Evolutionary conservation across 768 basidiomycete genomes (phyloP), one percentile per base, ranked within the genome.

Genomic region (button mushroom (Agaricus bisporus)): DNA sequence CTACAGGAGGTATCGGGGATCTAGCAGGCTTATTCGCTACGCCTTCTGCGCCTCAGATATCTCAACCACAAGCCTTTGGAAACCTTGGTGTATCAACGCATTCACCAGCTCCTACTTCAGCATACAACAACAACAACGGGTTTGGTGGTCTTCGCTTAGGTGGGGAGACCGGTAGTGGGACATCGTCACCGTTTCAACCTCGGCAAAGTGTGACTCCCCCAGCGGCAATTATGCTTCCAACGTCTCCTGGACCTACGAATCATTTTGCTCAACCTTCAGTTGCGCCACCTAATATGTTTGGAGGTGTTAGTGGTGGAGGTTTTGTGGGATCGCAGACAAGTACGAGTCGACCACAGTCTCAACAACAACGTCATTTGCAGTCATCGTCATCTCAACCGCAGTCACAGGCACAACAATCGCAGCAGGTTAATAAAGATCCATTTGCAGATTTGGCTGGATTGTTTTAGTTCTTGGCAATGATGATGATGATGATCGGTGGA

Each of bases 371-470:
- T 32, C 63, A 57, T 20, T 46, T 55, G 10, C 70, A 60, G 48
- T 22, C 22, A 22, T 22, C 22, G 4, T 22, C 22, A 22, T 22
- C 22, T 22, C 22, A 22, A 22, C 22, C 22, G 1, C 22, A 22
- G 22, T 22, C 22, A 4, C 22, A 22, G 22, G 1, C 22, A 22
- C 22, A 22, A 22, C 61, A 51, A 32, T 11, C 32, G 42, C 54
- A 57, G 42, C 58, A 53, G n/a, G 60, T 62, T 57, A 73, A 70
- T 53, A 92, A 88, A 64, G 90, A 92, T 66, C 90, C 91, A 39
- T 92, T 92, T 61, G 88, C 88, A 5, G 90, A 92, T 69, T 73
- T 92, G 35, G 88, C 77, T 2, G 85, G 85, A 17, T 68, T 92
- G 51, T 91, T 92, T 65, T 92, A 55, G 63, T 6, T 46, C 63